Percentiles rank a stretch among this genome's conserved stretches.
phyloP scores from a whole-genome alignment of 225 moss, liverwort and hornwort genomes.

The Lunularia cruciata region DNA sequence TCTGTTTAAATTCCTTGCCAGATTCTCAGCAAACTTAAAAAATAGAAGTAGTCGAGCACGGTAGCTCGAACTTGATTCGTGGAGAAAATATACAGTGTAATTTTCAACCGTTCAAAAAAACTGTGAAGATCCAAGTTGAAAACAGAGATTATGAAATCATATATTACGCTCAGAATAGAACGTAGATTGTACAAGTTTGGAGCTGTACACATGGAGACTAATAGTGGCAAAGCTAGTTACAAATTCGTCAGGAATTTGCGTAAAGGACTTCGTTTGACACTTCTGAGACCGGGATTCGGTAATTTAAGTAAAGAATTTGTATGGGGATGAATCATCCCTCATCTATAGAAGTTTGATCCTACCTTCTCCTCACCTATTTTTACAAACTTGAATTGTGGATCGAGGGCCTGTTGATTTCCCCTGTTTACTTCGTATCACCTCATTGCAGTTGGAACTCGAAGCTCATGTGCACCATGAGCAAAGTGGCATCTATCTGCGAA shows the following conservation, averaged over 20 bases:
- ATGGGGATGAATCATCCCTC: slow-evolving; percentile 24
- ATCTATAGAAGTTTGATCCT: slow-evolving; percentile 17
- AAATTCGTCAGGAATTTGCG: background rate
- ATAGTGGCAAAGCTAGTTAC: background rate
- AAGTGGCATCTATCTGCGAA: slow-evolving; percentile 60
- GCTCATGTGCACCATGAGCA: slow-evolving; percentile 53
- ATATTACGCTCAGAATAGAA: background rate
- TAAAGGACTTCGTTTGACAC: background rate
- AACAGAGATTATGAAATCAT: background rate
- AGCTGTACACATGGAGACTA: slow-evolving; percentile 16
- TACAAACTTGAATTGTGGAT: background rate
- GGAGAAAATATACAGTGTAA: no score
- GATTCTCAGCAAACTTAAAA: no score
- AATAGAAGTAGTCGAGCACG: no score
- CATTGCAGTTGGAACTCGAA: slow-evolving; percentile 48
- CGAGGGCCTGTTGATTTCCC: background rate
- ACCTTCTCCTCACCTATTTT: background rate
- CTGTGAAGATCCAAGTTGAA: no score
- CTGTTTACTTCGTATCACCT: slow-evolving; percentile 28
- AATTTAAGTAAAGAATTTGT: slow-evolving; percentile 3
- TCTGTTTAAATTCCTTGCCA: no score
- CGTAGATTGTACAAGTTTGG: slow-evolving; percentile 24
- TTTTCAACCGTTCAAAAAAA: no score
- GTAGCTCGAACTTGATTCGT: no score
- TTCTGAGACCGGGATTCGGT: background rate